Conservation (phyloP, 108 stramenopile genomes). For the Aurantiochytrium sp. region DNA sequence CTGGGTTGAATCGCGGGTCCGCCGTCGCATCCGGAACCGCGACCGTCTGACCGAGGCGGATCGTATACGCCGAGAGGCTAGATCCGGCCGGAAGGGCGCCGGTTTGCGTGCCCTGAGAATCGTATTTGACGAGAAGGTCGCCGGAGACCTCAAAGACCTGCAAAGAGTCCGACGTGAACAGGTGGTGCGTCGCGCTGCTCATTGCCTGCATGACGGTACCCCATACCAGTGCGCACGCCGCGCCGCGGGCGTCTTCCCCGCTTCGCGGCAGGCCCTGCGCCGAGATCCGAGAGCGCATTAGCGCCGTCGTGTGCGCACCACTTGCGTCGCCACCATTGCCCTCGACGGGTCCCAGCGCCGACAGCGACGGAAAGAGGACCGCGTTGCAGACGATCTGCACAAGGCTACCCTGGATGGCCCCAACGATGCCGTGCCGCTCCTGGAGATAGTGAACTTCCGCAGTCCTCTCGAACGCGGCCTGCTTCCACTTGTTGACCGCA, state of each 20-base stretch:
- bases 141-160: not conserved
- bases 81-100: not conserved
- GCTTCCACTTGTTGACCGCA: not conserved
- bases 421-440: not conserved
- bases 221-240: not conserved
- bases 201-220: not conserved
- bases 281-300: not conserved
- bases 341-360: too few relatives aligned
- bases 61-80: not conserved
- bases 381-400: constrained; percentile 7
- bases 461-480: not conserved
- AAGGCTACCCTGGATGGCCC: not conserved
- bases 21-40: not conserved
- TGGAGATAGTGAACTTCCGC: not conserved
- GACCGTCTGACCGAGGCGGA: not conserved
- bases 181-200: not conserved
- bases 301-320: not conserved
- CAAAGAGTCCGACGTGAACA: not conserved
- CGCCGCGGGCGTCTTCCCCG: not conserved
- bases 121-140: not conserved
- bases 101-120: not conserved
- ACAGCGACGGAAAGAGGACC: not conserved
- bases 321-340: not conserved
- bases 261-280: not conserved
- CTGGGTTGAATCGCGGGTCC: not conserved